Evolutionary conservation across 495 filamentous ascomycete species (phyloP), one percentile per base, ranked within the genome.

Genomic region (Paragyromitra xinjiangensis): DNA sequence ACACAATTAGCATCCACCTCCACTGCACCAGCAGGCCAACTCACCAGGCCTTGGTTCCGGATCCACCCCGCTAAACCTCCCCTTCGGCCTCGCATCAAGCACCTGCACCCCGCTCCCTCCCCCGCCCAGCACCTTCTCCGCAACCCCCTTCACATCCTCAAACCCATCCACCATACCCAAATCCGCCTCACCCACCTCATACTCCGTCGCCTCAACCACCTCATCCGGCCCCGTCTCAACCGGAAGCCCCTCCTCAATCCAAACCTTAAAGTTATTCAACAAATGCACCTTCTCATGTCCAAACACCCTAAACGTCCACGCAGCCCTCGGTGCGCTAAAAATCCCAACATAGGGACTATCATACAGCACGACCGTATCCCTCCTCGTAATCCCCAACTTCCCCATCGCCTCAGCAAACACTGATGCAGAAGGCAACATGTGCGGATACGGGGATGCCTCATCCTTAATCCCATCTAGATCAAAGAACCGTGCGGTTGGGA

Each of bases 401-500:
- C 90, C 89, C 96, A 99, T 97, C 9, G 94, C 93, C 71, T 90
- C 87, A 53, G 94, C 91, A 83, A 98, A 98, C 40, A 88, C 86
- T 75, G 91, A 88, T 16, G 91, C 86, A 22, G 87, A 91, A 3
- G 96, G 96, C 6, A 99, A 91, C 95, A 99, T 99, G 83, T 99
- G 95, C 12, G 95, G 95, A 82, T 97, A 99, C 6, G 92, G 91
- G 44, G 92, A 96, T 77, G 89, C 88, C 79, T 89, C 89, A 82
- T 98, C 96, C 76, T 94, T 94, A 80, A 97, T 87, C 40, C 87
- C 92, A 84, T 99, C 96, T 26, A 99, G 87, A 84, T 98, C 93
- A 83, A 99, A 99, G 88, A 98, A 99, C n/a, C 94, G 91, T 1
- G 95, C 90, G 73, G 88, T 88, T 0, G 95, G 94, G 73, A 99